A percentile compares a stretch with the other conserved stretches of the same genome.
phyloP scores from a whole-genome alignment of 2,329 filamentous ascomycete species.

The Beauveria varroae region DNA sequence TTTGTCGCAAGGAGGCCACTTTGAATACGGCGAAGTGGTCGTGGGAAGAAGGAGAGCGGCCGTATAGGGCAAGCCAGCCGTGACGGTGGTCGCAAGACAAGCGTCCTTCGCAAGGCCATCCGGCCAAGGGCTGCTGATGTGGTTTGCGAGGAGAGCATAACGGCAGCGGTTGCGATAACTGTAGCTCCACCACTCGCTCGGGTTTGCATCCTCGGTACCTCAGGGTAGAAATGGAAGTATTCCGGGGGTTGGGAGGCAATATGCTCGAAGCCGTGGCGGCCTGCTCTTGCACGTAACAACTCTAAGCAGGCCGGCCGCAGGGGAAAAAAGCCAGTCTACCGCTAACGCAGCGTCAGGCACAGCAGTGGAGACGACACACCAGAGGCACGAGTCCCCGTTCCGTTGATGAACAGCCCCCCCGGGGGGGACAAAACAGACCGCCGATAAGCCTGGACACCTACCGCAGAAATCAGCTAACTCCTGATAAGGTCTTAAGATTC shows the following conservation, averaged over 20 bases:
- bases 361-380: background rate
- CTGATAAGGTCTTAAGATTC: no score
- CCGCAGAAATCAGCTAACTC: no score
- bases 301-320: no score
- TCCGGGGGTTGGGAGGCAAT: background rate
- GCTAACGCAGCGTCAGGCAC: background rate
- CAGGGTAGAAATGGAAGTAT: no score
- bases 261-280: background rate
- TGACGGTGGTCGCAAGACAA: background rate
- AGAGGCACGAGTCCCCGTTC: background rate
- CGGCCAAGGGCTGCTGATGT: background rate
- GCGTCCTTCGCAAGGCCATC: background rate
- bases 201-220: background rate
- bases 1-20: background rate
- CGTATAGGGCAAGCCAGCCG: background rate
- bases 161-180: background rate
- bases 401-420: no score
- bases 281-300: background rate
- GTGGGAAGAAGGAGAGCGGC: background rate
- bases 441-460: no score
- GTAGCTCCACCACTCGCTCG: background rate
- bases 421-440: no score
- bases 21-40: background rate
- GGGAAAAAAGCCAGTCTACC: background rate
- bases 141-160: background rate